Base-by-base conservation (phyloP, 1,284 basidiomycete species). In the Wallemia hederae region DNA sequence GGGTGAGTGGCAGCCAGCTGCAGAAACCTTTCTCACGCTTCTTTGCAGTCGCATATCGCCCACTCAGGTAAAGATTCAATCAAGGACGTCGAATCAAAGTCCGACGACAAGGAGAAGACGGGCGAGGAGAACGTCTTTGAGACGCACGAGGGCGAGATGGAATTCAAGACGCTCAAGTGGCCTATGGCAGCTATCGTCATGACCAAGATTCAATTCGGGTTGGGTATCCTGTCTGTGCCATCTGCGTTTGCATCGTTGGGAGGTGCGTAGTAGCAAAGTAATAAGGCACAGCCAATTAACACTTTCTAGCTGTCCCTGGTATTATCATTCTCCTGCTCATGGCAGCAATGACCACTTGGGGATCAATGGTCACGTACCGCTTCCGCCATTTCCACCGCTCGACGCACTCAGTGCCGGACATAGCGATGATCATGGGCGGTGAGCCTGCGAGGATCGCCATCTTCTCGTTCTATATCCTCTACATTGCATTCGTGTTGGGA, bases 141-240 rank as follows among this genome's bases (percentile, higher is more conserved):
- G 19, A n/a, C 39, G 5, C 39, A 49, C 19, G 39, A 49, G 9
- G 39, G 39, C 3, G 39, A 49, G 22, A 11, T 49, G 19, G 39
- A 49, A 22, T 49, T 49, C n/a, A 7, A 49, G 22, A 49, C 39
- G 11, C 39, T 66, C 24, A 5, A 9, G 55, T 68, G 68, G 68
- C 62, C 67, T 24, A 61, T 66, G 29, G 67, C 68, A 14, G 69
- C 71, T 25, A 65, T 78, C 57, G 68, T 79, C 34, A 78, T 79
- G 77, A 78, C 78, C 62, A 76, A 77, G 57, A 75, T 77, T 63
- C 77, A 78, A 27, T 76, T 79, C 59, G 77, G 75, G 65, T 77
- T 78, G 66, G 78, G 78, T 17, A 76, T 78, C 71, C 68, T 79
- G 19, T 77, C 76, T 17, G 70, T 78, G 2, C 77, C 78, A 0